Evolutionary conservation across 805 yeast genomes (phyloP).

Genomic region (Candida incommunis): DNA sequence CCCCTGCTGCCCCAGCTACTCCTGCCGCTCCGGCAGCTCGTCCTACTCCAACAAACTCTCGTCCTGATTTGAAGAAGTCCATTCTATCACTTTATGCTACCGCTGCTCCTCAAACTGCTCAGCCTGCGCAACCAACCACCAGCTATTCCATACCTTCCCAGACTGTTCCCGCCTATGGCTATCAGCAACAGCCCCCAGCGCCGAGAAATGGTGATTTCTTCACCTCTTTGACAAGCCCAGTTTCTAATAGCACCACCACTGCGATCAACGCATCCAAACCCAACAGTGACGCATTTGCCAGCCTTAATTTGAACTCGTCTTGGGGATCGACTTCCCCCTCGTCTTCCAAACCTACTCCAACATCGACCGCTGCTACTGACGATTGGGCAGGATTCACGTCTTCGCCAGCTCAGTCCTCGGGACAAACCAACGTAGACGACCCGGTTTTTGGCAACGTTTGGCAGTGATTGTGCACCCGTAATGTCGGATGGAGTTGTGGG

Average conservation of each 20-base stretch:
- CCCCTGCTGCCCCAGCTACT: constrained; percentile 7
- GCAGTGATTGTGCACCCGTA: no score
- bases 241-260: no score
- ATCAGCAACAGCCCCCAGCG: not conserved
- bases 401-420: constrained; percentile 9
- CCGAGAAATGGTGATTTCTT: not conserved
- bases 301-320: not conserved
- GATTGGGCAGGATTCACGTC: constrained; percentile 12
- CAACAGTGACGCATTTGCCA: not conserved
- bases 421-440: constrained; percentile 16
- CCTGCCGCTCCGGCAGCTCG: constrained; percentile 5
- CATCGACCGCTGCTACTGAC: constrained; percentile 5
- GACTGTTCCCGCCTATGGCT: not conserved
- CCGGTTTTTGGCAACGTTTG: constrained; percentile 25
- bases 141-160: not conserved
- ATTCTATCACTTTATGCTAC: constrained; percentile 62
- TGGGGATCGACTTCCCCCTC: constrained; percentile 3
- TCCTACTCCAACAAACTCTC: constrained; percentile 17
- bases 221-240: not conserved
- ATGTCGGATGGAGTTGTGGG: no score
- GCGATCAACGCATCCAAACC: not conserved
- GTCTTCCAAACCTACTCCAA: not conserved
- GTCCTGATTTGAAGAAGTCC: constrained; percentile 86
- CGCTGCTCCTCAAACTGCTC: constrained; percentile 3
- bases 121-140: not conserved